These are phyloP conservation scores for Boletus rubroflammeus DNA, from an alignment of 768 basidiomycete genomes.

Conservation along the genomic window DNA sequence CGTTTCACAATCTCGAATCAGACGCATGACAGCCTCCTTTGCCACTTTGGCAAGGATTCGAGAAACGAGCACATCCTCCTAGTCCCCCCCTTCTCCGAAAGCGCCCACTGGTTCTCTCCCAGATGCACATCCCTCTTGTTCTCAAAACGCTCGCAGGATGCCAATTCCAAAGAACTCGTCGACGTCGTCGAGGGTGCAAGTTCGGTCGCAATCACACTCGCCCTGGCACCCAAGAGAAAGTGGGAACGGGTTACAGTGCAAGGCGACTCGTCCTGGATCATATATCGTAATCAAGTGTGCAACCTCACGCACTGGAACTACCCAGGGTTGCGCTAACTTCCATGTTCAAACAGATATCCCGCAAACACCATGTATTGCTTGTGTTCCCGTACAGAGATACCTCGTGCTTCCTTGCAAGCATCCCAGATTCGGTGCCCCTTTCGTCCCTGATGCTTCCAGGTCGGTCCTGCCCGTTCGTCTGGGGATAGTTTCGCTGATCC, in stretches of 20 bases:
- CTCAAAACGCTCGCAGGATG: slow-evolving; percentile 12
- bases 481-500: neutral
- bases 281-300: slow-evolving; percentile 55
- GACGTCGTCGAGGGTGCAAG: slow-evolving; percentile 1
- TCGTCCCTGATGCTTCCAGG: slow-evolving; percentile 81
- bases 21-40: slow-evolving; percentile 29
- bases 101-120: slow-evolving; percentile 19
- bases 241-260: slow-evolving; percentile 45
- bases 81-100: slow-evolving; percentile 24
- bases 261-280: slow-evolving; percentile 51
- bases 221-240: slow-evolving; percentile 30
- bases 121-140: slow-evolving; percentile 16
- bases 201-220: slow-evolving; percentile 19
- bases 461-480: slow-evolving; percentile 39
- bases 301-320: neutral
- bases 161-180: slow-evolving; percentile 21
- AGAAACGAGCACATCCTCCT: slow-evolving; percentile 10
- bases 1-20: slow-evolving; percentile 37
- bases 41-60: slow-evolving; percentile 6
- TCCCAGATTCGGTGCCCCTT: slow-evolving; percentile 66
- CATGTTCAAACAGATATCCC: slow-evolving; percentile 38
- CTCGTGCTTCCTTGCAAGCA: slow-evolving; percentile 51
- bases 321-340: slow-evolving; percentile 4
- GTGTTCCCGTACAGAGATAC: slow-evolving; percentile 60
- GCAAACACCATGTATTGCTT: slow-evolving; percentile 44